Percentiles rank a stretch among this genome's conserved stretches.
Evolutionary conservation across 352 stramenopile species (phyloP).

Genomic region (Phytophthora fragariae): DNA sequence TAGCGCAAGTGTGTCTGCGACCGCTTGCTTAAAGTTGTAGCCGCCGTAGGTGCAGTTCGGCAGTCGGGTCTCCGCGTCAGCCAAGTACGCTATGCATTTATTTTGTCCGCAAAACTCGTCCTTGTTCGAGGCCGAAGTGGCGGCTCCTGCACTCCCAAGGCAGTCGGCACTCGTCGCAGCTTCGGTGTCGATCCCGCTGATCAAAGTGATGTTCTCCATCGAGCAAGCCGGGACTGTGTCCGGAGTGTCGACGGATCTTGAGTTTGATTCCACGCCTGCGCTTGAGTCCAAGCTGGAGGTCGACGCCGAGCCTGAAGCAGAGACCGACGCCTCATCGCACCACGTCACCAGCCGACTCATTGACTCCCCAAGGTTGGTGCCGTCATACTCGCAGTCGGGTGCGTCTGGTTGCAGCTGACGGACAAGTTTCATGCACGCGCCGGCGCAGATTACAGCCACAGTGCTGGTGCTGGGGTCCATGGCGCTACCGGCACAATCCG

Average conservation of each 20-base stretch:
- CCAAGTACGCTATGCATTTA: conserved; percentile 21
- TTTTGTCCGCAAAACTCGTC: conserved; percentile 10
- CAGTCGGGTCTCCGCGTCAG: conserved; percentile 11
- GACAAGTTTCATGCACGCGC: conserved; percentile 25
- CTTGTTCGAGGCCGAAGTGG: not conserved
- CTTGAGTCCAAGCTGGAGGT: not conserved
- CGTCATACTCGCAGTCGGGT: conserved; percentile 27
- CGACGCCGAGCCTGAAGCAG: not conserved
- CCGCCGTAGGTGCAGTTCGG: conserved; percentile 21
- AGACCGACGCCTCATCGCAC: conserved; percentile 13
- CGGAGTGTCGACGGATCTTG: not conserved
- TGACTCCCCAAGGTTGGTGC: conserved; percentile 20
- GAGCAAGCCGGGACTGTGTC: conserved; percentile 7
- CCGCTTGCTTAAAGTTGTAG: conserved; percentile 24
- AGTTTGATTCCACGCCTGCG: not conserved
- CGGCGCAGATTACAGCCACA: conserved; percentile 12
- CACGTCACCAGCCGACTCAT: conserved; percentile 2
- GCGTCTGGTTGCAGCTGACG: conserved; percentile 14
- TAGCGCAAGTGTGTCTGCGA: conserved; percentile 14
- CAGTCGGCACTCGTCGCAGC: conserved; percentile 17
- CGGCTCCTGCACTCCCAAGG: conserved; percentile 20
- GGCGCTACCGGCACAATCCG: conserved; percentile 22
- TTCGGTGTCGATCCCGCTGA: conserved; percentile 11
- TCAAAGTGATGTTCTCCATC: conserved; percentile 3
- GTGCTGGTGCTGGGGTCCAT: conserved; percentile 13